phyloP scores from a whole-genome alignment of 805 yeast species.

The Sugiyamaella boreocaroliniensis region DNA sequence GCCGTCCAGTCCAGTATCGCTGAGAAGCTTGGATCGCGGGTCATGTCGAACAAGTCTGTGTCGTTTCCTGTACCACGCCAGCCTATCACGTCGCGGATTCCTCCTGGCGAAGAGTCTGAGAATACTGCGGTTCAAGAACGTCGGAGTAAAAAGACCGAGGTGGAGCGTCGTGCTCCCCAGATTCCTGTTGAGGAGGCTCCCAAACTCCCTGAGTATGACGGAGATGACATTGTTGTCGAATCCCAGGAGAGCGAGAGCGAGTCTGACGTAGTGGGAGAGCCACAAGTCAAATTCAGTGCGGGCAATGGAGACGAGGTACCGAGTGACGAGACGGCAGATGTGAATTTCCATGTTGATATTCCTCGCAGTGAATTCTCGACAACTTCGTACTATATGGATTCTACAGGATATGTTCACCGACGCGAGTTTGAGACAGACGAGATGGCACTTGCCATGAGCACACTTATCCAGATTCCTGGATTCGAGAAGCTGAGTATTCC shows the following conservation, averaged over 20 bases:
- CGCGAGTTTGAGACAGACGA: conserved; percentile 14
- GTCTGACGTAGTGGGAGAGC: not conserved
- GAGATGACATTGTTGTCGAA: not conserved
- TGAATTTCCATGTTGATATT: not conserved
- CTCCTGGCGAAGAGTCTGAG: conserved; percentile 8
- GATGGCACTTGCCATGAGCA: not conserved
- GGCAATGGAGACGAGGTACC: not conserved
- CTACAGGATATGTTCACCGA: conserved; percentile 12
- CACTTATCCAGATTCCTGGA: conserved; percentile 5
- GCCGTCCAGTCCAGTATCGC: conserved; percentile 10
- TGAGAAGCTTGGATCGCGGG: conserved; percentile 3
- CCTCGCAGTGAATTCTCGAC: conserved; percentile 8
- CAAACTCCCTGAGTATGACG: not conserved
- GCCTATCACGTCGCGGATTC: conserved; percentile 12
- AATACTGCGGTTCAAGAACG: conserved; percentile 6
- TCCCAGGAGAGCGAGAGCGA: not conserved
- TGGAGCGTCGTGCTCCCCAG: not conserved
- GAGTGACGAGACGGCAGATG: not conserved
- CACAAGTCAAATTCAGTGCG: not conserved
- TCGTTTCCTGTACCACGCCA: conserved; percentile 12
- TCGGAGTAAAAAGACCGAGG: not conserved
- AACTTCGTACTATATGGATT: conserved; percentile 10
- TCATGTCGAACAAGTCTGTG: not conserved
- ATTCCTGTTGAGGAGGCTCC: not conserved
- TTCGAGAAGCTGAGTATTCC: conserved; percentile 5